Evolutionary conservation across 2,329 filamentous ascomycete species (phyloP).

Genomic region (Colletotrichum sp.): DNA sequence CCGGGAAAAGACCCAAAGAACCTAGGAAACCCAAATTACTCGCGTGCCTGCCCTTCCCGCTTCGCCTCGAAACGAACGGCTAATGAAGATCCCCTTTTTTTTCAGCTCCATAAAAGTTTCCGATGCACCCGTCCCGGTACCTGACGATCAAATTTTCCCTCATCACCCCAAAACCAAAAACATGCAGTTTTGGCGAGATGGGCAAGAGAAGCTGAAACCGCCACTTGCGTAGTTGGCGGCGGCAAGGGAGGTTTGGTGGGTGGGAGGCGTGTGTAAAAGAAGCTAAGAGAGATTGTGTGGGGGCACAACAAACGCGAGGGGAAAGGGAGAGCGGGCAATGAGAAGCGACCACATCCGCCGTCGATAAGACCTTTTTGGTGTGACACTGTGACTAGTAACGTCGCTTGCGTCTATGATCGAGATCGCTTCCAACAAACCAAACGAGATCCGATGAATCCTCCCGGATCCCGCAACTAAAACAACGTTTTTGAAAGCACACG

Average conservation of each 20-base stretch:
- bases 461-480: neutral
- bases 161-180: neutral
- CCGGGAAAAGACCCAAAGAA: neutral
- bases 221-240: conserved; percentile 18
- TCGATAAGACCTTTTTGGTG: neutral
- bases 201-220: neutral
- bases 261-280: neutral
- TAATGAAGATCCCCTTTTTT: neutral
- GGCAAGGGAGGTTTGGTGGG: no score
- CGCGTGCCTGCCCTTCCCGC: neutral
- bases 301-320: neutral
- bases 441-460: neutral
- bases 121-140: neutral
- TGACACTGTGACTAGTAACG: neutral
- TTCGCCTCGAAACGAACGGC: neutral
- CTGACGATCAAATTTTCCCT: neutral
- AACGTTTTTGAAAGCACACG: neutral
- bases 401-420: neutral
- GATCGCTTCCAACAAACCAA: neutral
- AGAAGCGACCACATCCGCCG: neutral
- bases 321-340: neutral
- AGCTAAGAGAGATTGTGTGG: neutral
- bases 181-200: neutral
- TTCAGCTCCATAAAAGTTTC: neutral
- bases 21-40: neutral